phyloP scores from a whole-genome alignment of 345 rosid species.

The Heritiera fomes region DNA sequence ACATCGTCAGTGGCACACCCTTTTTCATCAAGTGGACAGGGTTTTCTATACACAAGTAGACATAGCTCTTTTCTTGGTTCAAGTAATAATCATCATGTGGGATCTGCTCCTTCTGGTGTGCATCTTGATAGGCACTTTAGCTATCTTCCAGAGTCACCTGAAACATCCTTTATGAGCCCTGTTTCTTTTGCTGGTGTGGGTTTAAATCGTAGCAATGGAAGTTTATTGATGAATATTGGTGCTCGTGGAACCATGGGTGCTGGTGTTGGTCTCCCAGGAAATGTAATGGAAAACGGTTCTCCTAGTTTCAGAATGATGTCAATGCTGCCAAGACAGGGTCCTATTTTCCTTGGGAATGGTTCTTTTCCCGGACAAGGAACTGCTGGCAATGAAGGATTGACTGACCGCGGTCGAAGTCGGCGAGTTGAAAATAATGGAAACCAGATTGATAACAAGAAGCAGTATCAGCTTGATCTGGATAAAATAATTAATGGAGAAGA shows the following conservation, averaged over 20 bases:
- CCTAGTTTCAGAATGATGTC: conserved; percentile 58
- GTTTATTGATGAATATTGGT: conserved; percentile 50
- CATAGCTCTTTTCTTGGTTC: conserved; percentile 59
- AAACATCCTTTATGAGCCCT: conserved; percentile 51
- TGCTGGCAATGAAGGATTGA: conserved; percentile 46
- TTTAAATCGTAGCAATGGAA: conserved; percentile 38
- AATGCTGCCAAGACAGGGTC: conserved; percentile 54
- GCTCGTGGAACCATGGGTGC: conserved; percentile 39
- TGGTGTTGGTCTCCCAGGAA: conserved; percentile 46
- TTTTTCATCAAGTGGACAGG: conserved; percentile 49
- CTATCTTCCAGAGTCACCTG: conserved; percentile 55
- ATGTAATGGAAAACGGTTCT: conserved; percentile 52
- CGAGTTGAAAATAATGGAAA: conserved; percentile 43
- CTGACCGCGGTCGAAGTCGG: conserved; percentile 48
- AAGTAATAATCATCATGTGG: conserved; percentile 71
- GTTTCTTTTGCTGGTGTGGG: conserved; percentile 52
- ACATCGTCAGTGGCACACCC: conserved; percentile 53
- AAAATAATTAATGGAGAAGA: conserved; percentile 71
- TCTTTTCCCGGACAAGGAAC: conserved; percentile 51
- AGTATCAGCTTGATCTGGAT: conserved; percentile 81
- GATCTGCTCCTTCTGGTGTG: conserved; percentile 89
- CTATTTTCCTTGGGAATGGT: conserved; percentile 50
- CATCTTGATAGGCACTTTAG: conserved; percentile 60
- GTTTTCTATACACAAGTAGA: conserved; percentile 52
- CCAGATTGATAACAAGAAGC: conserved; percentile 62